Evolutionary conservation across 371 early-diverging fungal species (phyloP), one percentile per base, ranked within the genome.

Genomic region (Lichtheimia hyalospora): DNA sequence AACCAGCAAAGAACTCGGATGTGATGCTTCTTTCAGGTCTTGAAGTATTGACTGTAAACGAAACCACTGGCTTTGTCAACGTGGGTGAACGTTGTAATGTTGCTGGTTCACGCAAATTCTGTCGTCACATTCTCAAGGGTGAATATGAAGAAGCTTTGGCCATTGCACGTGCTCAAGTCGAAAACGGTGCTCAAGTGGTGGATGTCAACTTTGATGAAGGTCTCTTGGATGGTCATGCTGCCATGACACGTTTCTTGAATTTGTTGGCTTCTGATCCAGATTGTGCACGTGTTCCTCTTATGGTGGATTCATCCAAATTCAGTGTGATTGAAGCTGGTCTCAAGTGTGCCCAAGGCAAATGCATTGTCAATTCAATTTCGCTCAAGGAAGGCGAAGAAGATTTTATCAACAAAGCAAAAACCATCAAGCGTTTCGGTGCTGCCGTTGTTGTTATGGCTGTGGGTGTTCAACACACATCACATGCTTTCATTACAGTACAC

Each of bases 191-290:
- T 7, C 94, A 93, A 72, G 84, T 96, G 41, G 88, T 96, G 16
- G 96, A 96, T 75, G 82, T 91, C 68, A 96, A 96, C 74, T 92
- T 96, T 86, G 96, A 96, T 71, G 96, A 95, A 67, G 96, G 96
- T 56, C 81, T 96, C 76, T 81, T 96, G 70, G 96, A 96, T 69
- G 96, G 96, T 43, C 88, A 86, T 57, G 90, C 88, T 4, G 94
- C 96, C 48, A 96, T 96, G 95, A 81, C 93, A 23, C 88, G 86
- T 62, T 96, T 96, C 69, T 67, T 95, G 57, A 96, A 96, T 71
- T 83, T 93, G 77, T 79, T 96, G 48, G 87, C 92, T n/a, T 89
- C 93, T n/a, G 96, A 96, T 71, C 96, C 96, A 20, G 96, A 96
- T 60, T 91, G 95, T 64, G 84, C 95, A 48, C 83, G 80, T 59